Conservation (phyloP, 495 filamentous ascomycete species). For the Aspergillus indologenus region DNA sequence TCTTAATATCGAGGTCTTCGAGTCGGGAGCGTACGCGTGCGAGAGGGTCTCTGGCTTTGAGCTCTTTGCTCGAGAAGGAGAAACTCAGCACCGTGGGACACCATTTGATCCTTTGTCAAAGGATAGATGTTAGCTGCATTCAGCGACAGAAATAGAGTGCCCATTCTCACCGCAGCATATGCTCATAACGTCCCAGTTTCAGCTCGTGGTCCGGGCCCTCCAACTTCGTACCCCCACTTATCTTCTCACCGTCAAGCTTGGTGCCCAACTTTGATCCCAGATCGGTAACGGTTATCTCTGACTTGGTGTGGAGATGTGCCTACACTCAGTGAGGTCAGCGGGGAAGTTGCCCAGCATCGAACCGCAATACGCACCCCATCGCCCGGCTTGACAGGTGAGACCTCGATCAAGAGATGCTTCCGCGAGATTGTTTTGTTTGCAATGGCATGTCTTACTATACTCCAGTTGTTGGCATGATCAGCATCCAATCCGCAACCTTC, state of each 20-base stretch:
- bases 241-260: constrained; percentile 64
- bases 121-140: background rate
- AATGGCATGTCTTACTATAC: constrained; percentile 55
- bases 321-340: constrained; percentile 23
- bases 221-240: constrained; percentile 53
- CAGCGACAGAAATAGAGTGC: background rate
- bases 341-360: background rate
- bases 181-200: constrained; percentile 60
- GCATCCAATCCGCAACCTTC: constrained; percentile 21
- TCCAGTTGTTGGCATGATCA: background rate
- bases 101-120: constrained; percentile 66
- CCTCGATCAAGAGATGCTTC: constrained; percentile 77
- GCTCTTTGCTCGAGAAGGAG: constrained; percentile 72
- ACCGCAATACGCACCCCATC: constrained; percentile 56
- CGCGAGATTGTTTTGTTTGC: constrained; percentile 77
- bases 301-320: constrained; percentile 56
- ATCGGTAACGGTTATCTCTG: constrained; percentile 63
- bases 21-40: constrained; percentile 58
- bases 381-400: constrained; percentile 60
- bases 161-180: constrained; percentile 46
- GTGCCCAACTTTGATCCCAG: constrained; percentile 78
- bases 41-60: constrained; percentile 65
- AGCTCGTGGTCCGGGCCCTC: constrained; percentile 59
- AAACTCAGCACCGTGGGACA: constrained; percentile 76
- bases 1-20: constrained; percentile 84